Evolutionary conservation across 139 green algal species (phyloP).

Genomic region (Picochlorum sp.): DNA sequence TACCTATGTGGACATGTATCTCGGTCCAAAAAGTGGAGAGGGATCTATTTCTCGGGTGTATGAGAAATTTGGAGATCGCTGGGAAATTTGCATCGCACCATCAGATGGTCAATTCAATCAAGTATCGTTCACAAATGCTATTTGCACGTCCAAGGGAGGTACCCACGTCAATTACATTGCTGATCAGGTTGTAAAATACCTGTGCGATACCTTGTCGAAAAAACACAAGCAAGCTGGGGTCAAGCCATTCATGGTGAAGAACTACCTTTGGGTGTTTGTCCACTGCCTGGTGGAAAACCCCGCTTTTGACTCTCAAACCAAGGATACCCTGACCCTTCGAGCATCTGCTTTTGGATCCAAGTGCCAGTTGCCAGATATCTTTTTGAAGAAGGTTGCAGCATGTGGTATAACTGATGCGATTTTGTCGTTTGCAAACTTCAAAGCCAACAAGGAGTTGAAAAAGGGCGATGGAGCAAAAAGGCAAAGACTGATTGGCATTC

Average conservation of each 20-base stretch:
- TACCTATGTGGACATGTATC: constrained; percentile 93
- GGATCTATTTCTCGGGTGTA: constrained; percentile 63
- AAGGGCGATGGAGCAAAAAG: constrained; percentile 94
- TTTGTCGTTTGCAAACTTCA: constrained; percentile 82
- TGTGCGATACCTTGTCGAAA: constrained; percentile 84
- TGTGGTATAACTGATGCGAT: constrained; percentile 79
- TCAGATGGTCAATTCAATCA: constrained; percentile 90
- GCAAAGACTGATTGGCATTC: constrained; percentile 64
- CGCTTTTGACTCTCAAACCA: constrained; percentile 97
- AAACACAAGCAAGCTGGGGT: constrained; percentile 86
- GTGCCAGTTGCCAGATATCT: constrained; percentile 69
- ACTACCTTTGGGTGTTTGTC: constrained; percentile 97
- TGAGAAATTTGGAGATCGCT: constrained; percentile 82
- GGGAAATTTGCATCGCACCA: constrained; percentile 83
- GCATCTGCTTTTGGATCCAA: constrained; percentile 86
- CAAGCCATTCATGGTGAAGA: constrained; percentile 95
- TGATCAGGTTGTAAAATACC: constrained; percentile 58
- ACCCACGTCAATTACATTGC: constrained; percentile 92
- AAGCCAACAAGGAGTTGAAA: constrained; percentile 90
- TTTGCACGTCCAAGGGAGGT: constrained; percentile 92
- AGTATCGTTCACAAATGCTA: constrained; percentile 97
- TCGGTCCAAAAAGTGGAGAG: constrained; percentile 55
- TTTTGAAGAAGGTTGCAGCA: constrained; percentile 81
- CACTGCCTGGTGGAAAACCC: constrained; percentile 96
- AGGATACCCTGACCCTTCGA: constrained; percentile 90